Conservation (phyloP, 176 grass and related monocot genomes). For the Ensete glaucum region DNA sequence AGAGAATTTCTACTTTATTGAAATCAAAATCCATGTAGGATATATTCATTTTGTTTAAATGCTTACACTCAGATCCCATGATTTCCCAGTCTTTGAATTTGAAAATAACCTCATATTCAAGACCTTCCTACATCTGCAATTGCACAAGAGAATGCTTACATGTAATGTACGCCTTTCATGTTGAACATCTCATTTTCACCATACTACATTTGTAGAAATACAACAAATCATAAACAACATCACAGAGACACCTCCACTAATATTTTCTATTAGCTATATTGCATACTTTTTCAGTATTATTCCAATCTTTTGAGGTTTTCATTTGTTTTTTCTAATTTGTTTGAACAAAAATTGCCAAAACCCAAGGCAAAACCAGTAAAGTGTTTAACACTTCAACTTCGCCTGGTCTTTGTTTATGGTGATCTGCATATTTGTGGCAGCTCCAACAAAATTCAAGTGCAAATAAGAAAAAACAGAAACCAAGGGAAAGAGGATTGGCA, state of each 20-base stretch:
- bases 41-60: slow-evolving; percentile 5
- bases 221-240: background rate
- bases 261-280: too few relatives aligned
- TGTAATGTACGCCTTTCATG: background rate
- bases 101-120: slow-evolving; percentile 89
- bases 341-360: too few relatives aligned
- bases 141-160: background rate
- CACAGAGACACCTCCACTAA: too few relatives aligned
- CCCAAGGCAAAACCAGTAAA: too few relatives aligned
- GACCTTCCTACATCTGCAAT: slow-evolving; percentile 67
- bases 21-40: background rate
- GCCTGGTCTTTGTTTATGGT: too few relatives aligned
- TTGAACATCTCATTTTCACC: background rate
- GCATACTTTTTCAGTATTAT: background rate
- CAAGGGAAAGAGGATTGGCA: too few relatives aligned
- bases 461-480: too few relatives aligned
- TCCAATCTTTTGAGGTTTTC: background rate
- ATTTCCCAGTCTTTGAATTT: slow-evolving; percentile 62
- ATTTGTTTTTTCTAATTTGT: too few relatives aligned
- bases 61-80: slow-evolving; percentile 90
- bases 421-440: too few relatives aligned
- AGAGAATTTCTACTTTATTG: background rate
- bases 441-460: too few relatives aligned
- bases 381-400: too few relatives aligned
- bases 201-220: background rate